A percentile compares a stretch with the other conserved stretches of the same genome.
These are phyloP conservation scores for Tetrahymena malaccensis DNA, from an alignment of 73 alveolate species.

Conservation along the genomic window DNA sequence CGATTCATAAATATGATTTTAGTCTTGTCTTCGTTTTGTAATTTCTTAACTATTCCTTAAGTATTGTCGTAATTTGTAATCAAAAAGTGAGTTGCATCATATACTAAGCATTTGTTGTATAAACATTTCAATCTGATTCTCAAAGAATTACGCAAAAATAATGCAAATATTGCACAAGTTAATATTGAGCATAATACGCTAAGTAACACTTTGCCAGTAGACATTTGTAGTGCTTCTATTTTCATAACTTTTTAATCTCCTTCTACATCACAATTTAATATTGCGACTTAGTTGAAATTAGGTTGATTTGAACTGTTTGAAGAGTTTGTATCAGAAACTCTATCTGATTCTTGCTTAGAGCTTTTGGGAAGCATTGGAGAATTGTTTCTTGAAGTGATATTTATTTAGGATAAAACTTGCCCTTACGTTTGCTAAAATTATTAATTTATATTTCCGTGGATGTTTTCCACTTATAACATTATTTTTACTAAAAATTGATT, in stretches of 20 bases:
- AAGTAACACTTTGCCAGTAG: neutral
- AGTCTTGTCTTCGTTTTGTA: neutral
- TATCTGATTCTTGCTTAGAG: neutral
- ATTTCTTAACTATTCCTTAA: neutral
- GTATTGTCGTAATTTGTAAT: neutral
- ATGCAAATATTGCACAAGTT: neutral
- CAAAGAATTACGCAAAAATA: neutral
- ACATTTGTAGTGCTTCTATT: neutral
- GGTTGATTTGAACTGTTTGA: neutral
- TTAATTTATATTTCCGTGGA: neutral
- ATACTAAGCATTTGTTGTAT: neutral
- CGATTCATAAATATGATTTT: neutral
- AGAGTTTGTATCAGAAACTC: neutral
- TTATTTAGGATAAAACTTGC: neutral
- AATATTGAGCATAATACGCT: neutral
- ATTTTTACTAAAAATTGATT: neutral
- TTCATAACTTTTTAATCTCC: neutral
- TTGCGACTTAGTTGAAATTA: neutral
- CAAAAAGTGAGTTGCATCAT: neutral
- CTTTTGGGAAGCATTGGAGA: neutral
- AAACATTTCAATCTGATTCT: neutral
- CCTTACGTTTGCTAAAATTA: neutral
- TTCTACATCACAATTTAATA: neutral
- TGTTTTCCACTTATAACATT: neutral
- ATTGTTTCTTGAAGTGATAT: neutral